Evolutionary conservation across 2,329 filamentous ascomycete species (phyloP).

Genomic region (Phyllachora maydis): DNA sequence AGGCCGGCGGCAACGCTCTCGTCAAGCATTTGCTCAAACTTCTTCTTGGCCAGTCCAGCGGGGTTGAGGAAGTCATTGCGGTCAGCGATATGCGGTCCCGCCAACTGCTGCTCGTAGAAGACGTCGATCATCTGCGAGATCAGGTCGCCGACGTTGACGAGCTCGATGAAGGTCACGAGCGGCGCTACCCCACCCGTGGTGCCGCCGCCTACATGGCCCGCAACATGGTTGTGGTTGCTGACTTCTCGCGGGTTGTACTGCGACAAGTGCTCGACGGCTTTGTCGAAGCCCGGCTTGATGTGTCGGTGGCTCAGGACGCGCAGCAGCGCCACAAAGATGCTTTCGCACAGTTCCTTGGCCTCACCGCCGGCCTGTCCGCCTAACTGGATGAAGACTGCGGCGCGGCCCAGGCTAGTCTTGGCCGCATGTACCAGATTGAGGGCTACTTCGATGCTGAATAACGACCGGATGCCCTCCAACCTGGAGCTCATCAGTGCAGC

Average conservation of each 20-base stretch:
- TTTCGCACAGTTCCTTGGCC: slow-evolving; percentile 71
- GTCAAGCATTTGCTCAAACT: slow-evolving; percentile 96
- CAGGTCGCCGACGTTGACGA: slow-evolving; percentile 93
- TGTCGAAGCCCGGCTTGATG: slow-evolving; percentile 83
- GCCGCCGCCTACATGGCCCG: not conserved
- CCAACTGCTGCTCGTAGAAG: slow-evolving; percentile 91
- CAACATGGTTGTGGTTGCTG: slow-evolving; percentile 18
- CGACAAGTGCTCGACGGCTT: slow-evolving; percentile 76
- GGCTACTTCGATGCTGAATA: slow-evolving; percentile 93
- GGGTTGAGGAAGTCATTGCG: slow-evolving; percentile 88
- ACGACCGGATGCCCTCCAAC: slow-evolving; percentile 79
- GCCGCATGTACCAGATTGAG: slow-evolving; percentile 75
- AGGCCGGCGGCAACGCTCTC: slow-evolving; percentile 88
- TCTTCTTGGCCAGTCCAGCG: slow-evolving; percentile 87
- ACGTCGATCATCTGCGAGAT: slow-evolving; percentile 99
- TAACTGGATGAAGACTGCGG: slow-evolving; percentile 61
- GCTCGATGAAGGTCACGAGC: slow-evolving; percentile 84
- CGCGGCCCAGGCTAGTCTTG: slow-evolving; percentile 71
- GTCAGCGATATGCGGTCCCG: slow-evolving; percentile 63
- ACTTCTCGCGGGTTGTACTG: slow-evolving; percentile 79
- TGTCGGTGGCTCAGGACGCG: slow-evolving; percentile 72
- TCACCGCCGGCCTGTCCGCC: slow-evolving; percentile 65
- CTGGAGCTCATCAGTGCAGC: slow-evolving; percentile 93
- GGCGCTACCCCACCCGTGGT: slow-evolving; percentile 48
- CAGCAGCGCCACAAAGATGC: slow-evolving; percentile 70